These are phyloP conservation scores for Neofusicoccum ribis DNA, from an alignment of 2,329 filamentous ascomycete species.

Conservation along the genomic window DNA sequence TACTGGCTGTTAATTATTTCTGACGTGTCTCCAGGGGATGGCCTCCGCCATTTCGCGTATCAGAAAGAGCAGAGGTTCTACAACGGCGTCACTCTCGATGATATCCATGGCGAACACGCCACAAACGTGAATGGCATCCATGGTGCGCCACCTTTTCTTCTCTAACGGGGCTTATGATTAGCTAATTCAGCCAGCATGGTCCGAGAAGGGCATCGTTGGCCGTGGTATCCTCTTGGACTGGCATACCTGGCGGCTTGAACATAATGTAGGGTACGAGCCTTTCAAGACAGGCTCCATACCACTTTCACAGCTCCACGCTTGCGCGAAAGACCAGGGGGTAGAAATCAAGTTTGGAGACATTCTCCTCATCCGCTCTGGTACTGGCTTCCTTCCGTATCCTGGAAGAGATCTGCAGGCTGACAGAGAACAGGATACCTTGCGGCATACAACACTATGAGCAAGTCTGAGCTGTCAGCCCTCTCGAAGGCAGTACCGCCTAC, in stretches of 20 bases:
- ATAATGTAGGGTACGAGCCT: conserved; percentile 26
- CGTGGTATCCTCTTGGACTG: conserved; percentile 58
- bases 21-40: conserved; percentile 31
- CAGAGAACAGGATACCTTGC: conserved; percentile 24
- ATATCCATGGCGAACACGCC: conserved; percentile 26
- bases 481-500: conserved; percentile 17
- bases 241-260: conserved; percentile 32
- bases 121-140: conserved; percentile 25
- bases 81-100: conserved; percentile 32
- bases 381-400: too few species aligned
- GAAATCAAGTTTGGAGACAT: conserved; percentile 32
- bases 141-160: background rate
- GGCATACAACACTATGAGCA: conserved; percentile 18
- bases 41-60: conserved; percentile 37
- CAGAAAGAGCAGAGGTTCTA: conserved; percentile 32
- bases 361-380: conserved; percentile 31
- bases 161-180: background rate
- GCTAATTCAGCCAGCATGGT: conserved; percentile 42
- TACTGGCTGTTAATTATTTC: background rate
- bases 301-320: conserved; percentile 24
- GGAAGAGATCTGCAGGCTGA: background rate
- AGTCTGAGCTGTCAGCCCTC: conserved; percentile 21
- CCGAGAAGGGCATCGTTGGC: conserved; percentile 57
- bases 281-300: conserved; percentile 28
- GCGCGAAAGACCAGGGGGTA: conserved; percentile 24